These are phyloP conservation scores for Suhomyces pyralidae DNA, from an alignment of 805 yeast genomes.

Conservation along the genomic window DNA sequence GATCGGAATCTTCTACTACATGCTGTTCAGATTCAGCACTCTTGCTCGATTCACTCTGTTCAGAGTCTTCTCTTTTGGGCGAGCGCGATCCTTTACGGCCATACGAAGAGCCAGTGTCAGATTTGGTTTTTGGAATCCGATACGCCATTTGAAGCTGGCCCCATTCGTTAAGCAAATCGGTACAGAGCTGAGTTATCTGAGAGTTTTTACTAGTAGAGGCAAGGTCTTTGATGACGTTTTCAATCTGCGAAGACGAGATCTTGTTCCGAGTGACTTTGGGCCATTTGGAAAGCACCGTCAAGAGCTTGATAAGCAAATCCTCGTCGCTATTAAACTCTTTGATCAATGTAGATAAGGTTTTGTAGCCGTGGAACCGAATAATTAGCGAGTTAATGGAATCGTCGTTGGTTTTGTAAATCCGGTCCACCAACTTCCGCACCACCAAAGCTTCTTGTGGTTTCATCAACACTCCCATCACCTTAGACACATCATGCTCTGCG, in stretches of 20 bases:
- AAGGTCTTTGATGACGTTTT: constrained; percentile 52
- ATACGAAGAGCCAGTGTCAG: constrained; percentile 6
- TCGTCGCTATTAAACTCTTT: constrained; percentile 35
- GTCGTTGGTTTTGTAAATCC: constrained; percentile 57
- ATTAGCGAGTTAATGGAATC: constrained; percentile 53
- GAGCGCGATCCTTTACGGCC: constrained; percentile 21
- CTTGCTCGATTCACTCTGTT: constrained; percentile 10
- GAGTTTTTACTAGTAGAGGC: constrained; percentile 18
- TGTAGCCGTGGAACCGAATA: constrained; percentile 82
- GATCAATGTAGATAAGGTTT: constrained; percentile 64
- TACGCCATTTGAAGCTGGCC: constrained; percentile 73
- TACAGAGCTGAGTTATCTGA: constrained; percentile 35
- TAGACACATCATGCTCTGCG: constrained; percentile 59
- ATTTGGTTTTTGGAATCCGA: constrained; percentile 66
- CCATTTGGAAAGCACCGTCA: constrained; percentile 55
- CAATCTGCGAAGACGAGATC: constrained; percentile 71
- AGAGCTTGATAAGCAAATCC: constrained; percentile 44
- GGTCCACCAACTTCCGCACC: constrained; percentile 60
- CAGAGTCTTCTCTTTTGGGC: constrained; percentile 6
- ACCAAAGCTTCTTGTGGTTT: constrained; percentile 70
- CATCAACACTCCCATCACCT: constrained; percentile 76
- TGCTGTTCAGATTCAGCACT: not conserved
- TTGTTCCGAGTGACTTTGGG: constrained; percentile 69
- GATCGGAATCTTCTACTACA: constrained; percentile 2
- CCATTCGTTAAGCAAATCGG: constrained; percentile 63